Conservation (phyloP, 805 yeast genomes). For the Cyberlindnera mrakii region DNA sequence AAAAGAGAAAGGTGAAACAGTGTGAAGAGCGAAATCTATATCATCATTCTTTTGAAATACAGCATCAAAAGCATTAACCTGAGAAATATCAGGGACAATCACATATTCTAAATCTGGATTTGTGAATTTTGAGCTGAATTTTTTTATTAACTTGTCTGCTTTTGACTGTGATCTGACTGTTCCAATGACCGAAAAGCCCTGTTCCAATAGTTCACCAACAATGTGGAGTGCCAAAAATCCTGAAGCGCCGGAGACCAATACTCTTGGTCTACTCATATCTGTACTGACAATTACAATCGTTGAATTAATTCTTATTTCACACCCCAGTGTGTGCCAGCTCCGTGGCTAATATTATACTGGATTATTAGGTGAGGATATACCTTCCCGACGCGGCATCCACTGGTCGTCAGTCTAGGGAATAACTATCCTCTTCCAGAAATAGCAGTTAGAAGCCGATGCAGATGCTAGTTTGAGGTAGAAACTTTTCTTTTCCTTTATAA, state of each 20-base stretch:
- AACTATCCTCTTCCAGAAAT: too few relatives aligned
- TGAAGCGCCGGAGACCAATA: constrained; percentile 39
- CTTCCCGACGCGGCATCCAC: too few relatives aligned
- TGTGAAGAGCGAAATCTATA: constrained; percentile 47
- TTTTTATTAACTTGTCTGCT: constrained; percentile 22
- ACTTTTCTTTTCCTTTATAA: too few relatives aligned
- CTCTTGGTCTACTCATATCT: constrained; percentile 4
- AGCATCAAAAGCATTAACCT: constrained; percentile 36
- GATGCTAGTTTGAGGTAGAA: too few relatives aligned
- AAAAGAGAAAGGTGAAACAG: constrained; percentile 46
- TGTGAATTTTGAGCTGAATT: constrained; percentile 1
- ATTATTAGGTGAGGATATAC: too few relatives aligned
- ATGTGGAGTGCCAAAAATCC: constrained; percentile 41
- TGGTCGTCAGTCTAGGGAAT: too few relatives aligned
- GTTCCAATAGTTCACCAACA: constrained; percentile 28
- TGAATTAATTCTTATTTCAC: too few relatives aligned
- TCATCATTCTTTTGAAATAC: constrained; percentile 38
- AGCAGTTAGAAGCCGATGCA: too few relatives aligned
- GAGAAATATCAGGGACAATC: constrained; percentile 40
- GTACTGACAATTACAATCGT: too few relatives aligned
- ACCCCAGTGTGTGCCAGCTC: too few relatives aligned
- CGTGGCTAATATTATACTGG: too few relatives aligned
- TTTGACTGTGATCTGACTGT: constrained; percentile 19
- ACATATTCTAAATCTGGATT: neutral
- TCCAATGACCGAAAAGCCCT: constrained; percentile 36